Evolutionary conservation across 148 eudicot genomes (phyloP), one percentile per base, ranked within the genome.

Genomic region (Heliosperma pusillum): DNA sequence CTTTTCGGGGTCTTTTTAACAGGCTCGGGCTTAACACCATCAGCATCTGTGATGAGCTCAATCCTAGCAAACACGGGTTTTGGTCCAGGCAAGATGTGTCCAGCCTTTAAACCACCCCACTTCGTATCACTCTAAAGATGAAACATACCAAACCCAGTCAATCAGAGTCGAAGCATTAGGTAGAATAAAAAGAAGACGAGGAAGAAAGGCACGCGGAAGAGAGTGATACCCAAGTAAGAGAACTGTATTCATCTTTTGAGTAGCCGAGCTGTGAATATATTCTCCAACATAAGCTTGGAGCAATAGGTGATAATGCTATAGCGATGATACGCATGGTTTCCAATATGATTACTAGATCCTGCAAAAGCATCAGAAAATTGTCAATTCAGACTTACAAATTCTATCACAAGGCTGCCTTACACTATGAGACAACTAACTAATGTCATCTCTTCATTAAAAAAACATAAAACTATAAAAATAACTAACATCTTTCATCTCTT

Each of bases 41-140:
- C 85, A 42, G 61, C 85, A 72, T 89, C 85, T 9, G 79, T 59
- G 17, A 47, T 75, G 15, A 61, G 81, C 80, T 92, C 97, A 21
- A 96, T 90, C 80, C 88, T 88, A 12, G 97, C 92, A 65, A 92
- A 96, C 77, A 96, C 75, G 5, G 97, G 97, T 61, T 69, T 83
- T 33, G 99, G 89, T 78, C 86, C 90, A 70, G 92, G 89, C 93
- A 86, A 87, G 73, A 92, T 76, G 52, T 78, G 95, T 77, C 97
- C 97, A 27, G 86, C 86, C 85, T 89, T 92, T 57, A 96, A 82
- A 82, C 93, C 94, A 26, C 97, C 97, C 99, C 97, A 96, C 26
- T 77, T 88, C n/a, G 99, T 90, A 36, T 95, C 98, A 67, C 44
- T 74, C 98, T 95, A 82, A 74, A 78, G 27, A 66, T 63, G 73